Base-by-base conservation (phyloP, 306 rosid genomes). In the Sicyos edulis region DNA sequence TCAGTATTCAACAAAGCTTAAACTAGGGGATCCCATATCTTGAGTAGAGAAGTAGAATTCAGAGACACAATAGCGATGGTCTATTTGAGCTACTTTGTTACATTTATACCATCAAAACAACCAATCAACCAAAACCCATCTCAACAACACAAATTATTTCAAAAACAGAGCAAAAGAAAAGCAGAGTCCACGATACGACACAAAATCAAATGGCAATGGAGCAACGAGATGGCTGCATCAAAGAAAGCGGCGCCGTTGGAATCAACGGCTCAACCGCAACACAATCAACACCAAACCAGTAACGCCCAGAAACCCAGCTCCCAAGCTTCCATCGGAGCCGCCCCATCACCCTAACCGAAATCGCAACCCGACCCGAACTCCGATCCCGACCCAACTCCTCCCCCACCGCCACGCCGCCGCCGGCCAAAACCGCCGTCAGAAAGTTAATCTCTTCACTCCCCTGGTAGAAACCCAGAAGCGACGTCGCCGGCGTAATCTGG, bases 291-390 rank as follows among this genome's bases (percentile, higher is more conserved):
- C 68, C 78, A 21, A 95, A 88, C 69, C 95, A 82, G 61, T 89
- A 87, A 54, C 75, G 83, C 2, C 99, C 91, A 21, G 99, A 91
- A 40, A 95, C 95, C 99, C 99, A 95, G 49, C 89, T 89, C 59
- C 95, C 97, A 1, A 95, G 85, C 66, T 89, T 91, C 99, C 99
- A 95, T 19, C 97, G 80, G 42, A 95, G 85, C 64, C 82, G 80
- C 4, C 97, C 99, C 74, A 75, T 82, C 42, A 74, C 95, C 71
- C 81, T 89, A 24, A 95, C 75, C 58, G 75, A 82, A 78, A 95
- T 73, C 72, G 78, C 66, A 0, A 95, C 72, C 72, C 87, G 85
- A 42, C 96, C 97, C 49, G 77, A 77, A 6, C n/a, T 74, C 81
- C 86, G 97, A 70, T 91, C 99, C 32, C 87, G 86, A 14, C 83